Conservation (phyloP, 169 alveolate species). For the Cystoisospora suis region DNA sequence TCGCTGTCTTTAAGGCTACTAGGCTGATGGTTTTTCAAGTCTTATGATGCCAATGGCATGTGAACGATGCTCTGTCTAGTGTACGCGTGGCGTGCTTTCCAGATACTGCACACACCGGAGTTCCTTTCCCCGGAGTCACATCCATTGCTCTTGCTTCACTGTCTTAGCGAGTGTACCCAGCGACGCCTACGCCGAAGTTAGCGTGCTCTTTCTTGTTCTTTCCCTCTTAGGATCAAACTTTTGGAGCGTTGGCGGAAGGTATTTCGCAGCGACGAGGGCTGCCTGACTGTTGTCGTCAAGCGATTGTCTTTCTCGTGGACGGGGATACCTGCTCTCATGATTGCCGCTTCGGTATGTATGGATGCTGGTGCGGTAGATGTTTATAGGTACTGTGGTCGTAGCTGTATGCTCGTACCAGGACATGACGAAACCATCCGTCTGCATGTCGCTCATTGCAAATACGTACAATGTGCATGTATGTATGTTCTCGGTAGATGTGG, state of each 20-base stretch:
- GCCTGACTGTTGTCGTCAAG: background rate
- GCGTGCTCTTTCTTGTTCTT: background rate
- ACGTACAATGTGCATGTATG: background rate
- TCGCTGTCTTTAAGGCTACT: too few relatives aligned
- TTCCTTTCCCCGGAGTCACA: too few relatives aligned
- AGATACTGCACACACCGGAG: too few relatives aligned
- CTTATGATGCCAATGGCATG: too few relatives aligned
- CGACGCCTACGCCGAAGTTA: too few relatives aligned
- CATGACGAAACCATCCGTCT: background rate
- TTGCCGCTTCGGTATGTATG: background rate
- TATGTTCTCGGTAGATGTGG: background rate
- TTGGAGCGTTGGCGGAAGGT: background rate
- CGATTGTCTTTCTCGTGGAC: conserved; percentile 7
- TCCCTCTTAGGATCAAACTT: background rate
- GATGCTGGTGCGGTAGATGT: background rate
- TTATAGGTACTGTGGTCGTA: background rate
- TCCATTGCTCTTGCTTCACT: too few relatives aligned
- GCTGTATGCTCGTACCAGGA: background rate
- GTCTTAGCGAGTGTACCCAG: too few relatives aligned
- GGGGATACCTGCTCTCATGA: conserved; percentile 3
- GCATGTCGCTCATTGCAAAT: background rate
- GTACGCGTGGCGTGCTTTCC: too few relatives aligned
- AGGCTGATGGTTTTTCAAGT: too few relatives aligned
- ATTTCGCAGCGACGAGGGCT: background rate
- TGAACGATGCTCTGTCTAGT: too few relatives aligned